Base-by-base conservation (phyloP, 352 stramenopile genomes). In the Aphanomyces invadans region DNA sequence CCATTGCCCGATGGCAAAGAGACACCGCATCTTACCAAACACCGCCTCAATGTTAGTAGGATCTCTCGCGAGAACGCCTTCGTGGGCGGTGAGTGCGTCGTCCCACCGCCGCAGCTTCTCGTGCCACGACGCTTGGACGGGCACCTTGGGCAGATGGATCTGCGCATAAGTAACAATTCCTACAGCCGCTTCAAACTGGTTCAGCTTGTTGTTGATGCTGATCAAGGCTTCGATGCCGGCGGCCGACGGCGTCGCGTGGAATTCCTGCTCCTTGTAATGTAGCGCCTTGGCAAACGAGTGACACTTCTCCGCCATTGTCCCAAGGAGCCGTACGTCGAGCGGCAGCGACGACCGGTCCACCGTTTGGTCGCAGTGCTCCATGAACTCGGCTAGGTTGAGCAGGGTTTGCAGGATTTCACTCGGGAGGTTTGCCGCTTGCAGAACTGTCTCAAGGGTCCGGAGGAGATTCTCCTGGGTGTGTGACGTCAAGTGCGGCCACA, bases 331-430 rank as follows among this genome's bases (percentile, higher is more conserved):
- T 71, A 98, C 98, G 71, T 98, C 95, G 68, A 99, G 99, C 15
- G 97, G 96, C 42, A 99, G 74, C 49, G 49, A 32, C 17, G 49
- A 57, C 23, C 49, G 49, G 49, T 57, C 49, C 49, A 57, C 49
- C 19, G 49, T 57, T 73, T 97, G 86, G 62, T 98, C 95, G 68
- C 99, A 95, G 65, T 99, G 95, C 76, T 99, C 97, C 95, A 99
- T 99, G 62, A 99, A 99, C 81, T 99, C 97, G 4, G 95, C 96
- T 17, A 99, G 79, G 71, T 99, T 98, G 12, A 99, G 75, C 32
- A 99, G 80, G 32, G 90, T 94, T 73, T 99, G 95, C 10, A 99
- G 70, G 38, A 99, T 99, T 75, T 99, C 97, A 19, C 96, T 95
- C n/a, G 97, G 97, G 5, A 97, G 72, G 69, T 97, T 79, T 0